Conservation (phyloP, 352 stramenopile genomes). For the Halophytophthora batemanensis region DNA sequence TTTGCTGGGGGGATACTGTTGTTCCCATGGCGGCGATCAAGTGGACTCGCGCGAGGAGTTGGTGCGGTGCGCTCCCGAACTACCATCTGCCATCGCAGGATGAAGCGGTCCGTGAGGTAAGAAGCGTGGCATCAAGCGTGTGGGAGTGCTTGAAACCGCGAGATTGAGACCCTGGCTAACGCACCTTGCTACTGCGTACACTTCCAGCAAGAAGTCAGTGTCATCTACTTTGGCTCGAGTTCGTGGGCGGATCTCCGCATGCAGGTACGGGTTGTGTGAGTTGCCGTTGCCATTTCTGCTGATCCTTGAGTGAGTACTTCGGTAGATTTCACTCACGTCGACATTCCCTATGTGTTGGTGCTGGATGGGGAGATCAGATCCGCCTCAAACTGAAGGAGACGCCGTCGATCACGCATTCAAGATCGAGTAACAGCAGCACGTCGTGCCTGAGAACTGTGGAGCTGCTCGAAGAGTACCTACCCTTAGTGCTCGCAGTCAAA, state of each 20-base stretch:
- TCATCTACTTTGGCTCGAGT: conserved; percentile 31
- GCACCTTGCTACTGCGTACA: not conserved
- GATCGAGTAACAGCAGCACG: conserved; percentile 1
- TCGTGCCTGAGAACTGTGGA: conserved; percentile 28
- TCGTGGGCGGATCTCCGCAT: conserved; percentile 37
- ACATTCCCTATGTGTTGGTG: too few species aligned
- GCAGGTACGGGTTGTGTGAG: conserved; percentile 18
- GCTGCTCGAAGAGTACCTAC: conserved; percentile 39
- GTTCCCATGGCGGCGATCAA: conserved; percentile 22
- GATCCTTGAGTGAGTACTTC: too few species aligned
- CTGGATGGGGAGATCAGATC: too few species aligned
- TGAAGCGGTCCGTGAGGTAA: conserved; percentile 30
- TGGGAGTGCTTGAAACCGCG: not conserved
- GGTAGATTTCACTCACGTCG: too few species aligned
- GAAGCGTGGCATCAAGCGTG: not conserved
- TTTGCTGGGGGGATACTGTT: not conserved
- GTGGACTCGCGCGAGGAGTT: conserved; percentile 38
- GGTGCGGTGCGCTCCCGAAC: conserved; percentile 43
- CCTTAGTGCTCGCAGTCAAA: conserved; percentile 38
- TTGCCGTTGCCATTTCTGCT: not conserved
- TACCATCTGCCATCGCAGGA: conserved; percentile 33
- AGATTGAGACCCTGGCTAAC: not conserved
- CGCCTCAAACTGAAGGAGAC: conserved; percentile 53
- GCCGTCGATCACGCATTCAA: conserved; percentile 26
- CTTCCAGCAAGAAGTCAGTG: conserved; percentile 27